Conservation (phyloP, 1,139 yeast species). For the Hyphopichia buzzinii region DNA sequence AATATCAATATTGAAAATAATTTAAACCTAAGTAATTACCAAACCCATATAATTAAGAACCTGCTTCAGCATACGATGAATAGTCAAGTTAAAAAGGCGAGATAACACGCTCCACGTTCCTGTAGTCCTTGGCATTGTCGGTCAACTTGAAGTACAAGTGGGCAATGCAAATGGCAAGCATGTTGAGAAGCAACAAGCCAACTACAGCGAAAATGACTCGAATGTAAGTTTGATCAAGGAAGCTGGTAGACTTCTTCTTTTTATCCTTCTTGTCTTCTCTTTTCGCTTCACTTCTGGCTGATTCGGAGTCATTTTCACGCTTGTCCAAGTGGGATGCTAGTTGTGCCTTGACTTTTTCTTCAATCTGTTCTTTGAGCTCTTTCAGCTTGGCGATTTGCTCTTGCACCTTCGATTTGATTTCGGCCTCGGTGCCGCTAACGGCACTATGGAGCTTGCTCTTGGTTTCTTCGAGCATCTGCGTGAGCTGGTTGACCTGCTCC, state of each 20-base stretch:
- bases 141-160: constrained; percentile 31
- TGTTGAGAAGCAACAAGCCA: constrained; percentile 30
- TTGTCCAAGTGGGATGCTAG: neutral
- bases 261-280: constrained; percentile 7
- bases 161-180: constrained; percentile 36
- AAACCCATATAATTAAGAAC: neutral
- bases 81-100: constrained; percentile 33
- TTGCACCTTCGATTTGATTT: neutral
- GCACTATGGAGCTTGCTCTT: neutral
- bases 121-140: constrained; percentile 30
- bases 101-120: constrained; percentile 34
- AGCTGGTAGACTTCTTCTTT: constrained; percentile 5
- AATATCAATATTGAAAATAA: too few relatives aligned
- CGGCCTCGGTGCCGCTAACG: neutral
- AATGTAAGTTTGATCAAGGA: constrained; percentile 13
- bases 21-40: too few relatives aligned
- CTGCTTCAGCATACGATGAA: neutral
- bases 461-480: neutral
- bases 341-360: neutral
- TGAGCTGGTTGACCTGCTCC: neutral
- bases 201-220: constrained; percentile 28
- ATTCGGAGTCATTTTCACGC: neutral
- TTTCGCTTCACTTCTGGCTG: constrained; percentile 4
- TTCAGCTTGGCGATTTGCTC: neutral
- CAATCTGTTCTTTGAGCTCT: constrained; percentile 5